phyloP scores from a whole-genome alignment of 2,329 filamentous ascomycete species.

The Thielaviopsis ethacetica region DNA sequence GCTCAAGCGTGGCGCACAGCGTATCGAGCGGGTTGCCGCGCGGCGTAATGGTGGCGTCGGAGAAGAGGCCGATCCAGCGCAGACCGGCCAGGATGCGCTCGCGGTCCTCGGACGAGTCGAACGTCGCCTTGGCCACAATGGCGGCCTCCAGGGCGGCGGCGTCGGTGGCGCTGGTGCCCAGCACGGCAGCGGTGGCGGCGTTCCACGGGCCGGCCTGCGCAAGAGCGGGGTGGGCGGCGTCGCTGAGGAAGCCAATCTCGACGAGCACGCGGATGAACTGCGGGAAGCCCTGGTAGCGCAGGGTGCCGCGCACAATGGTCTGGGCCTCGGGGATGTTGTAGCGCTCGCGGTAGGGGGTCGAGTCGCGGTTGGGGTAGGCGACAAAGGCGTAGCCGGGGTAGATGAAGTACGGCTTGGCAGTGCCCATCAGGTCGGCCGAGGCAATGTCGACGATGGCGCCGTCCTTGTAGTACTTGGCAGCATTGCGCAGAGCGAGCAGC shows the following conservation, averaged over 20 bases:
- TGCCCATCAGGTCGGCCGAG: slow-evolving; percentile 57
- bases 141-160: slow-evolving; percentile 57
- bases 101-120: slow-evolving; percentile 44
- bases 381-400: slow-evolving; percentile 82
- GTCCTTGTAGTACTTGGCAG: slow-evolving; percentile 68
- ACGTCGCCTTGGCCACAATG: slow-evolving; percentile 60
- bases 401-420: slow-evolving; percentile 79
- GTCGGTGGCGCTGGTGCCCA: slow-evolving; percentile 49
- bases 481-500: slow-evolving; percentile 70
- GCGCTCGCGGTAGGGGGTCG: slow-evolving; percentile 69
- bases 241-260: slow-evolving; percentile 75
- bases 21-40: slow-evolving; percentile 73
- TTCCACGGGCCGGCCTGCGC: slow-evolving; percentile 61
- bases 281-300: slow-evolving; percentile 80
- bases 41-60: slow-evolving; percentile 50
- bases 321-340: slow-evolving; percentile 89
- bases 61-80: slow-evolving; percentile 55
- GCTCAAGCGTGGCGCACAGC: slow-evolving; percentile 74
- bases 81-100: slow-evolving; percentile 54
- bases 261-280: slow-evolving; percentile 78
- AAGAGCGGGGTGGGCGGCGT: slow-evolving; percentile 48
- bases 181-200: slow-evolving; percentile 63
- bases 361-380: slow-evolving; percentile 87
- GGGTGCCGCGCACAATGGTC: slow-evolving; percentile 66
- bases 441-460: slow-evolving; percentile 55